Base-by-base conservation (phyloP, 768 basidiomycete genomes). In the Psilocybe tampanensis region DNA sequence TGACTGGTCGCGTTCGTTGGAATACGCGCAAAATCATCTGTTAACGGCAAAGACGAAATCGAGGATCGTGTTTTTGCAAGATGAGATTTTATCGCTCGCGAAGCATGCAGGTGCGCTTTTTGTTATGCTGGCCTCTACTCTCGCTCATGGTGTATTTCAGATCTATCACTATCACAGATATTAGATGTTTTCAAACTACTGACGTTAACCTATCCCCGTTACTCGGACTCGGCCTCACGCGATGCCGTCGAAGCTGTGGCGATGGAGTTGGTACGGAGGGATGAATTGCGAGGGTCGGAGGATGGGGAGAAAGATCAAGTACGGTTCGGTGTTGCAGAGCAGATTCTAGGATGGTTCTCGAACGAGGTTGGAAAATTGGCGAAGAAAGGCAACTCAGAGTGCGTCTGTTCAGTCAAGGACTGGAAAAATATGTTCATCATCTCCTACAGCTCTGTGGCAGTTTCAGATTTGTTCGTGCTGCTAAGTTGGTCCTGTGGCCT, bases 131-230 rank as follows among this genome's bases (percentile, higher is more conserved):
- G 22, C 52, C 11, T 56, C 17, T 54, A n/a, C 32, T 54, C 23
- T 56, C 61, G 52, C 49, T 59, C 26, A 56, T 52, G 11, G 19
- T 49, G 24, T 54, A 47, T 34, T 50, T 58, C 23, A 92, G 90
- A 86, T 64, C 72, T 91, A 51, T 74, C 71, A 33, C 70, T 86
- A 49, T 75, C 82, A 0, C 88, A 90, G 66, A 76, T 75, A 18
- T 62, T 87, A 71, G 92, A 92, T 66, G 64, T 94, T 22, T 88
- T 95, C 70, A 78, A 79, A 56, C 74, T 94, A 4, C 72, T 95
- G 47, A 89, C 87, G 1, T 73, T 84, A 50, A 94, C 90, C 0
- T 90, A 92, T 70, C 85, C 90, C 15, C 84, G 88, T 63, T 94
- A 94, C 76, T 74, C 84, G 43, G 94, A 95, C 68, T 69, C 79